These are phyloP conservation scores for Hypoxylon lienhwacheense DNA, from an alignment of 495 filamentous ascomycete species.

Conservation along the genomic window DNA sequence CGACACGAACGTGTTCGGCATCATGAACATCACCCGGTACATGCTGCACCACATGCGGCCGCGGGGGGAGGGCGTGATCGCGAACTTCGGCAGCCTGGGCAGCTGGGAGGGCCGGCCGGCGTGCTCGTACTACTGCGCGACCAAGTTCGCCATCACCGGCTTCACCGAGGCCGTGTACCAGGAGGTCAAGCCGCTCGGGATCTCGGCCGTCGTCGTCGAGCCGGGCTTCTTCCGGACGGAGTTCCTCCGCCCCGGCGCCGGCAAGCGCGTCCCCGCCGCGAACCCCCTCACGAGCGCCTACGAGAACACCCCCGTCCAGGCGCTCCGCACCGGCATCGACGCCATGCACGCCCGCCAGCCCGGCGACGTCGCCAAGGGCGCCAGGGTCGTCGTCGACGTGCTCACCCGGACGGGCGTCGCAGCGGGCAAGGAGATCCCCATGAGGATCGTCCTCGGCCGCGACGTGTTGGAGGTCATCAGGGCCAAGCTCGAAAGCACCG, in stretches of 20 bases:
- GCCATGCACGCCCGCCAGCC: slow-evolving; percentile 41
- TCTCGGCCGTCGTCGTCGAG: slow-evolving; percentile 51
- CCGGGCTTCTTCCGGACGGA: slow-evolving; percentile 51
- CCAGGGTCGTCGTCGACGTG: slow-evolving; percentile 49
- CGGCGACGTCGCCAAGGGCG: slow-evolving; percentile 51
- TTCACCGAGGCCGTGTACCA: slow-evolving; percentile 45
- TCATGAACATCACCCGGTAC: slow-evolving; percentile 47
- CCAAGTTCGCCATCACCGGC: slow-evolving; percentile 50
- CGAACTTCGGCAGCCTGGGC: slow-evolving; percentile 50
- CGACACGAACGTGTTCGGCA: slow-evolving; percentile 56
- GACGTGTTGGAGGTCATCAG: slow-evolving; percentile 39
- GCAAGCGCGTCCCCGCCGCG: slow-evolving; percentile 30
- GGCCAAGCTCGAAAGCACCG: slow-evolving; percentile 38
- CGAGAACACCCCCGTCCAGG: slow-evolving; percentile 27
- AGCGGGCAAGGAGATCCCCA: slow-evolving; percentile 37
- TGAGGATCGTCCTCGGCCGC: slow-evolving; percentile 40
- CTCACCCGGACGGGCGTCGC: slow-evolving; percentile 46
- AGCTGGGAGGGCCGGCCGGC: slow-evolving; percentile 40
- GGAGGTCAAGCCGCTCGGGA: slow-evolving; percentile 50
- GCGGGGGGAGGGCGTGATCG: slow-evolving; percentile 44
- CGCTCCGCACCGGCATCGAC: slow-evolving; percentile 27
- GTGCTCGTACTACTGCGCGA: slow-evolving; percentile 46
- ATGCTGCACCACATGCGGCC: slow-evolving; percentile 49
- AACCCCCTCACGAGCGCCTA: slow-evolving; percentile 34
- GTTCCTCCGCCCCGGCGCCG: slow-evolving; percentile 30